Evolutionary conservation across 2,329 filamentous ascomycete species (phyloP).

Genomic region (Ascochyta koolunga): DNA sequence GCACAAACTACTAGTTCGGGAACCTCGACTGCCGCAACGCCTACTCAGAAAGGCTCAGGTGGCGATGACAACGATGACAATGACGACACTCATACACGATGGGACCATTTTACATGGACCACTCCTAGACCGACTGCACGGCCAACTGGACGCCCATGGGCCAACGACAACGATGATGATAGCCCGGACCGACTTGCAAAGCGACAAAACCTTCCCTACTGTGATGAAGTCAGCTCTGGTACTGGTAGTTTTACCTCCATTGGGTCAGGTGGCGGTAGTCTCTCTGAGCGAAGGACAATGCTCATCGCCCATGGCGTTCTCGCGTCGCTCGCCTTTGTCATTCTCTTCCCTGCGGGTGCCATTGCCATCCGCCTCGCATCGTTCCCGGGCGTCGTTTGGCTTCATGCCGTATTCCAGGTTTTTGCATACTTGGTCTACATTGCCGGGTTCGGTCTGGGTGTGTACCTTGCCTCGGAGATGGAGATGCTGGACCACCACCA

Average conservation of each 20-base stretch:
- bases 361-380: conserved; percentile 52
- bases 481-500: conserved; percentile 51
- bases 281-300: conserved; percentile 35
- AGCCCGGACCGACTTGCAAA: conserved; percentile 12
- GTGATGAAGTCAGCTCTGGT: conserved; percentile 31
- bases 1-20: conserved; percentile 22
- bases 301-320: conserved; percentile 53
- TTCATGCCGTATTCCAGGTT: conserved; percentile 56
- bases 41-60: background rate
- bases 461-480: conserved; percentile 54
- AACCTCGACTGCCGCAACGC: conserved; percentile 4
- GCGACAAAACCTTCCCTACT: conserved; percentile 36
- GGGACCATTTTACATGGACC: conserved; percentile 9
- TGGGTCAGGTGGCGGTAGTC: conserved; percentile 2
- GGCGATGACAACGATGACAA: conserved; percentile 6
- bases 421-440: conserved; percentile 56
- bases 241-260: conserved; percentile 25
- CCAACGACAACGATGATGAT: conserved; percentile 3
- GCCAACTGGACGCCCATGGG: conserved; percentile 16
- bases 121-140: conserved; percentile 27
- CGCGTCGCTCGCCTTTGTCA: conserved; percentile 52
- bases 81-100: conserved; percentile 4
- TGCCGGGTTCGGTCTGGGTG: conserved; percentile 58
- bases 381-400: conserved; percentile 52
- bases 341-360: conserved; percentile 53